Evolutionary conservation across 768 basidiomycete genomes (phyloP).

Genomic region (Termitomyces sp.): DNA sequence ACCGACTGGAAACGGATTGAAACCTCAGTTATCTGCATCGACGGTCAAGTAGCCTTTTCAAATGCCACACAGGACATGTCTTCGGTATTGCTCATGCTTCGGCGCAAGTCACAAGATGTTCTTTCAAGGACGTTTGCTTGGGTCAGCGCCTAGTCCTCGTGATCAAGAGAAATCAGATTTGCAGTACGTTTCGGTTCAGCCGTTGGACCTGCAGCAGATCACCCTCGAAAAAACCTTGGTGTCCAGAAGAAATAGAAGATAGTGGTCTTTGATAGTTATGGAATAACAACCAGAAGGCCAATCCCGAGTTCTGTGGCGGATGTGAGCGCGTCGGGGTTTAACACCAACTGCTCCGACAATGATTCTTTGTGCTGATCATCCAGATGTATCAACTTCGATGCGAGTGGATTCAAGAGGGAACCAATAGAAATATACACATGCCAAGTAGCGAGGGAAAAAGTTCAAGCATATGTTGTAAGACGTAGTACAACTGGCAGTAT

Average conservation of each 20-base stretch:
- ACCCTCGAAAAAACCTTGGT: background rate
- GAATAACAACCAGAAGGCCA: too few relatives aligned
- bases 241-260: background rate
- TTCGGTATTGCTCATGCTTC: background rate
- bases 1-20: background rate
- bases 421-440: too few relatives aligned
- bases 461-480: too few relatives aligned
- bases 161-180: background rate
- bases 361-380: too few relatives aligned
- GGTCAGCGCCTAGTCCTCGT: background rate
- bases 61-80: background rate
- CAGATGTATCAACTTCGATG: too few relatives aligned
- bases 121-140: background rate
- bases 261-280: background rate
- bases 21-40: background rate
- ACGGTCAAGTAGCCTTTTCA: background rate
- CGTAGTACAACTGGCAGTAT: too few relatives aligned
- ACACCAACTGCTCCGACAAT: too few relatives aligned
- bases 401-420: too few relatives aligned
- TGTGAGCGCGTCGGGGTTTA: too few relatives aligned
- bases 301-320: too few relatives aligned
- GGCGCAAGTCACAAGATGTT: background rate
- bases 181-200: background rate
- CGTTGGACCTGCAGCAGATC: background rate
- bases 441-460: too few relatives aligned